A percentile compares a stretch with the other conserved stretches of the same genome.
Evolutionary conservation across 805 yeast genomes (phyloP).

Genomic region (Kodamaea nitidulidarum): DNA sequence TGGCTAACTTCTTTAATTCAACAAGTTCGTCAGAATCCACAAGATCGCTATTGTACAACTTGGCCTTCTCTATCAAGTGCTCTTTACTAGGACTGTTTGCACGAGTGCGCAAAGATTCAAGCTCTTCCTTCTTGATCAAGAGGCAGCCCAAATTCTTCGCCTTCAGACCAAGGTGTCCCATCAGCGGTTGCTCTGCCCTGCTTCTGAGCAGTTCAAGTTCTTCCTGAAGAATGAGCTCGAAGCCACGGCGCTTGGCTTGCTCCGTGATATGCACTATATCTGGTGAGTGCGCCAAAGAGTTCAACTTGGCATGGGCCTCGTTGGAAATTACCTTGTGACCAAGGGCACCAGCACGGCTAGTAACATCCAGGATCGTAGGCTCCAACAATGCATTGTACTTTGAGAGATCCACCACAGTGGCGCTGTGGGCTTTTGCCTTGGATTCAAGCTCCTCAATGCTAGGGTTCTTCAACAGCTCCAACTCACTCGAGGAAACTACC

Average conservation of each 20-base stretch:
- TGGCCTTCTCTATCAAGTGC: conserved; percentile 10
- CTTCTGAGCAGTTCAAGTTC: conserved; percentile 10
- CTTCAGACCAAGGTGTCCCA: conserved; percentile 15
- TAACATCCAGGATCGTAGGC: conserved; percentile 16
- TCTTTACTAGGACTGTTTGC: conserved; percentile 17
- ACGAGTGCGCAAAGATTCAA: conserved; percentile 13
- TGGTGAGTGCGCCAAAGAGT: conserved; percentile 14
- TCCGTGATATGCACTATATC: conserved; percentile 8
- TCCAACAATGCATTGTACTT: conserved; percentile 13
- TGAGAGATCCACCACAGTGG: conserved; percentile 15
- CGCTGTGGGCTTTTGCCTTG: conserved; percentile 18
- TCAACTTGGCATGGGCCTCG: conserved; percentile 9
- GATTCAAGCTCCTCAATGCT: conserved; percentile 19
- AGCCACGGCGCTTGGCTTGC: conserved; percentile 9
- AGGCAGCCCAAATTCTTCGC: conserved; percentile 15
- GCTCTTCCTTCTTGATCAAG: conserved; percentile 13
- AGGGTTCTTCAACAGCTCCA: conserved; percentile 19
- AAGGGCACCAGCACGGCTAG: conserved; percentile 7
- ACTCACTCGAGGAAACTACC: conserved; percentile 8
- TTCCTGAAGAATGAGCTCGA: conserved; percentile 6
- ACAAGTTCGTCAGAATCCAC: conserved; percentile 5
- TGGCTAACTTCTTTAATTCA: conserved; percentile 13
- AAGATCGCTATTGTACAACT: conserved; percentile 8
- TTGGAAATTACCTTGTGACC: conserved; percentile 12
- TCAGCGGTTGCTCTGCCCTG: conserved; percentile 15